Base-by-base conservation (phyloP, 1,284 basidiomycete genomes). In the Neolentinus lepideus region DNA sequence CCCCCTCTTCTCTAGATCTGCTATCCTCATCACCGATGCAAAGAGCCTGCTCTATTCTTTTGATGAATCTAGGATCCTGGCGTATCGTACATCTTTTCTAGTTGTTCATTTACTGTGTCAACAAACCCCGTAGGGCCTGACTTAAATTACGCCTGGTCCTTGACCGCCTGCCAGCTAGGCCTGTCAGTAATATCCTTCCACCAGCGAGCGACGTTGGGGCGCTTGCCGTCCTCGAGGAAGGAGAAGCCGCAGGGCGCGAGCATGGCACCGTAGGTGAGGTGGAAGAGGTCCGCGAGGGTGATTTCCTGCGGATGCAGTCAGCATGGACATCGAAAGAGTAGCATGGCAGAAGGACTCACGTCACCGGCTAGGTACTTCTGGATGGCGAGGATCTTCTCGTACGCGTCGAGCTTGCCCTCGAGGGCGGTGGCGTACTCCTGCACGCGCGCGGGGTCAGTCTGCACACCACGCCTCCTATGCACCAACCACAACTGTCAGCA, bases 201-300 rank as follows among this genome's bases (percentile, higher is more conserved):
- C 70, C 70, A 73, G 56, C 53, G 22, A 3, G 45, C 53, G 43
- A 54, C 16, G 48, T 61, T 58, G 22, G 60, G 57, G n/a, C 52
- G 46, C 26, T 24, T 46, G 25, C 9, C 22, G 53, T 54, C 53
- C 1, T 56, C 57, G 8, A 61, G 43, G 35, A 27, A 16, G 1
- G 33, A 46, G 2, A 48, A 35, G 1, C 47, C 26, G 31, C 55
- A 48, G 2, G 19, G 46, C 1, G 61, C 54, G 35, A 77, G 64
- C 53, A 70, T 59, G 14, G 62, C 48, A 12, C 69, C 78, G 55
- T 74, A 76, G 0, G 83, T 77, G 2, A 84, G 66, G 59, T 84
- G 80, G 68, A 75, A 82, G 8, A 85, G 64, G 61, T 85, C 83
- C 0, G 75, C 80, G n/a, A 84, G 67, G 3, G 78, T 78, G 14